Evolutionary conservation across 75 land plant genomes (phyloP).

Genomic region (Larix kaempferi): DNA sequence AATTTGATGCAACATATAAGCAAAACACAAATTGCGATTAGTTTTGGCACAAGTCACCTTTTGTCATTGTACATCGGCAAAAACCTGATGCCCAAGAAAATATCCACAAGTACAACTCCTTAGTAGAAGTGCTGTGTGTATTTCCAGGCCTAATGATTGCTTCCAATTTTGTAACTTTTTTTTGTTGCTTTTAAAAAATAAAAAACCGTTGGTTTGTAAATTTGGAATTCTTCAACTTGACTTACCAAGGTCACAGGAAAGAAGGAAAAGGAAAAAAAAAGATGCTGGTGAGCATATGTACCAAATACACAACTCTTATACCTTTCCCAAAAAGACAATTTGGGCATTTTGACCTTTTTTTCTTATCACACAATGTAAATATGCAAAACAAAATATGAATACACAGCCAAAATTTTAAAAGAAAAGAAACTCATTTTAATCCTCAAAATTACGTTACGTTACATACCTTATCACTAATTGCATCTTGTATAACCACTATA

Average conservation of each 20-base stretch:
- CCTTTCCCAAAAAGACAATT: not conserved
- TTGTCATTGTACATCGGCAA: too few species aligned
- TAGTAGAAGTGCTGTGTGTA: too few species aligned
- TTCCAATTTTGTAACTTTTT: too few species aligned
- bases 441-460: not conserved
- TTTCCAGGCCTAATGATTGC: too few species aligned
- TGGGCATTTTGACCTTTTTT: not conserved
- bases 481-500: conserved; percentile 62
- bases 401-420: not conserved
- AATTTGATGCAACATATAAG: too few species aligned
- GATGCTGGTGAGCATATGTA: not conserved
- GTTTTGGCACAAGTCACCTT: too few species aligned
- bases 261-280: not conserved
- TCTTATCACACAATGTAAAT: not conserved
- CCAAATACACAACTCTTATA: not conserved
- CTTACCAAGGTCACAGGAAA: conserved; percentile 5
- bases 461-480: conserved; percentile 65
- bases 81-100: too few species aligned
- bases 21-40: too few species aligned
- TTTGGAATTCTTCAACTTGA: not conserved
- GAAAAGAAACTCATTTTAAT: not conserved
- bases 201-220: not conserved
- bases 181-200: too few species aligned
- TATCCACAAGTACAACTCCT: too few species aligned
- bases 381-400: not conserved